These are phyloP conservation scores for Cytospora chrysosperma DNA, from an alignment of 2,329 filamentous ascomycete genomes.

Conservation along the genomic window DNA sequence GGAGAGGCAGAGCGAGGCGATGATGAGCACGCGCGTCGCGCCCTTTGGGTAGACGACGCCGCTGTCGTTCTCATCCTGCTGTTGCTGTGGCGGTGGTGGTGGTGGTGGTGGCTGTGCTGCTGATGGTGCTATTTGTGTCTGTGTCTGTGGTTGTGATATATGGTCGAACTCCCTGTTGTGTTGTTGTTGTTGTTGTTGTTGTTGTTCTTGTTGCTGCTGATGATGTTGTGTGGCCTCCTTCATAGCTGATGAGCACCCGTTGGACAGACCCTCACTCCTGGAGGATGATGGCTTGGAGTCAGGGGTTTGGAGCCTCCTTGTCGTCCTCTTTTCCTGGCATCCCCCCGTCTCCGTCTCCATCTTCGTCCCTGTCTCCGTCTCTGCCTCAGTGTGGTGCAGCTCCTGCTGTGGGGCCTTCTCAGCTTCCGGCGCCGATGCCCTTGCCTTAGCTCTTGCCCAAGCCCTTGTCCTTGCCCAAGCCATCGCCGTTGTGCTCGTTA, in stretches of 20 bases:
- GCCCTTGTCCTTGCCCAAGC: too few relatives aligned
- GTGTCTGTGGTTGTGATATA: not conserved
- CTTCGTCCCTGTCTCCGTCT: too few relatives aligned
- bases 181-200: too few relatives aligned
- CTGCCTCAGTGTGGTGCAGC: not conserved
- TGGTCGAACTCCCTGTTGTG: not conserved
- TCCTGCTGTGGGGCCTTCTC: slow-evolving; percentile 2
- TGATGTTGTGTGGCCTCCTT: not conserved
- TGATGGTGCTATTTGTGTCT: too few relatives aligned
- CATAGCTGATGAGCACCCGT: not conserved
- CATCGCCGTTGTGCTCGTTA: not conserved
- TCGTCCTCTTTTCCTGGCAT: not conserved
- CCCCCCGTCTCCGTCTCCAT: too few relatives aligned
- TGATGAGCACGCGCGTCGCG: slow-evolving; percentile 41
- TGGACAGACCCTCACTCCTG: not conserved
- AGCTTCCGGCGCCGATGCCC: not conserved
- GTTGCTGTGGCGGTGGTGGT: not conserved
- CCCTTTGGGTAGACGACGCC: slow-evolving; percentile 39
- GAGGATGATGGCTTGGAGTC: not conserved
- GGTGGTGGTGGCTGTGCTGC: too few relatives aligned
- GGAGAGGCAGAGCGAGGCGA: slow-evolving; percentile 44
- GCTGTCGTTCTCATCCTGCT: slow-evolving; percentile 21
- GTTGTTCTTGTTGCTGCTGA: too few relatives aligned
- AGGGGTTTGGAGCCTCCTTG: not conserved
- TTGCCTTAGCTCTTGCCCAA: not conserved